A percentile compares a stretch with the other conserved stretches of the same genome.
Evolutionary conservation across 345 rosid genomes (phyloP).

Genomic region (Mercurialis annua): DNA sequence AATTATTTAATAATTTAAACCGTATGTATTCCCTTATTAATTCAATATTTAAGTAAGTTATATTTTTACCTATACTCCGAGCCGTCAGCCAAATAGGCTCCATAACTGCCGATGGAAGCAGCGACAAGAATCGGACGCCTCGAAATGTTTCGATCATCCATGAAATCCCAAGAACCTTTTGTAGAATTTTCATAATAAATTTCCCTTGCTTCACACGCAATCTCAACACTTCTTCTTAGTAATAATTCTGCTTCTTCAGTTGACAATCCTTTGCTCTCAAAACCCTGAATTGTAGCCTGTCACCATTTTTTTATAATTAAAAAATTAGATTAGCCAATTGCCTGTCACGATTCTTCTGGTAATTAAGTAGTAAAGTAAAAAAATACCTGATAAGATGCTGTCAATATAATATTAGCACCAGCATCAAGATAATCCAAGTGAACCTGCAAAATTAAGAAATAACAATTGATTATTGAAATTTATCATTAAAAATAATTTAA

Average conservation of each 20-base stretch:
- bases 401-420: conserved; percentile 72
- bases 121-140: conserved; percentile 66
- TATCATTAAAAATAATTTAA: too few species aligned
- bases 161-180: conserved; percentile 52
- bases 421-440: conserved; percentile 88
- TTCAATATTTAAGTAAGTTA: background rate
- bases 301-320: background rate
- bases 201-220: conserved; percentile 80
- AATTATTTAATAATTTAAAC: background rate
- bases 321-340: background rate
- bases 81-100: conserved; percentile 91
- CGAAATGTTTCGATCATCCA: conserved; percentile 25
- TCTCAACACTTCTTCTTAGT: conserved; percentile 69
- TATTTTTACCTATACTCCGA: conserved; percentile 76
- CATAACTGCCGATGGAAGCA: conserved; percentile 94
- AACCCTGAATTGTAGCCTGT: conserved; percentile 89
- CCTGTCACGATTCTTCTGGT: background rate
- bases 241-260: conserved; percentile 62
- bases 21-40: background rate
- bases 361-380: background rate
- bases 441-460: conserved; percentile 42
- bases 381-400: conserved; percentile 84
- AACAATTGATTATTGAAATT: background rate
- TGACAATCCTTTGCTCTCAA: conserved; percentile 69
- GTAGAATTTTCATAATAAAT: conserved; percentile 52